These are phyloP conservation scores for Diaporthe aspalathi DNA, from an alignment of 2,329 filamentous ascomycete genomes.

Conservation along the genomic window DNA sequence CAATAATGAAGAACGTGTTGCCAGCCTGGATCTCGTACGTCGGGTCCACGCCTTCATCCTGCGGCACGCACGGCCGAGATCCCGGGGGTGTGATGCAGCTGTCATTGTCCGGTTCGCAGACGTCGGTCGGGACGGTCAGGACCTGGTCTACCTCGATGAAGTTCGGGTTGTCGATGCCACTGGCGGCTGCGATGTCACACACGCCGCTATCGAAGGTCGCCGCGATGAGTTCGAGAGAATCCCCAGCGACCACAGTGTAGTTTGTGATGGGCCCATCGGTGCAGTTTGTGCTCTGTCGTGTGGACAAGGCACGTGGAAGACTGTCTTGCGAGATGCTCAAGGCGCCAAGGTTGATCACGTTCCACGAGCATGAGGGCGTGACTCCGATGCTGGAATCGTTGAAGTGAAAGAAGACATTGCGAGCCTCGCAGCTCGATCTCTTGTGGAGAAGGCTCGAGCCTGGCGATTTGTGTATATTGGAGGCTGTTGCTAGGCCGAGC, in stretches of 20 bases:
- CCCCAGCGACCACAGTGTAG: constrained; percentile 24
- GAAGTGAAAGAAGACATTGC: constrained; percentile 24
- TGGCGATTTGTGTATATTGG: neutral
- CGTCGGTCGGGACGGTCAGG: constrained; percentile 20
- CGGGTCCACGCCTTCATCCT: neutral
- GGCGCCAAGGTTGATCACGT: constrained; percentile 27
- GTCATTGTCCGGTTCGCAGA: constrained; percentile 28
- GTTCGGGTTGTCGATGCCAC: constrained; percentile 5
- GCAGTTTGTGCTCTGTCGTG: constrained; percentile 15
- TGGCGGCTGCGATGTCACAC: constrained; percentile 22
- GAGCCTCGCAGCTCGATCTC: constrained; percentile 10
- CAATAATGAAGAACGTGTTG: constrained; percentile 27
- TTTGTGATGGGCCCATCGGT: neutral
- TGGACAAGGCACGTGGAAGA: neutral
- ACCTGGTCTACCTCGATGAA: constrained; percentile 18
- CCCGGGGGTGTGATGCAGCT: constrained; percentile 29
- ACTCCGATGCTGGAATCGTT: constrained; percentile 16
- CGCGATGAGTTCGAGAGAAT: constrained; percentile 25
- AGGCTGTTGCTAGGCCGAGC: neutral
- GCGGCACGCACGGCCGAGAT: constrained; percentile 12
- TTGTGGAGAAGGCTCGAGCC: neutral
- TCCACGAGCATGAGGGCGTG: constrained; percentile 19
- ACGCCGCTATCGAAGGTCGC: constrained; percentile 23
- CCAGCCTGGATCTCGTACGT: constrained; percentile 8
- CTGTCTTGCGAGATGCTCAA: neutral